Percentiles rank a stretch among this genome's conserved stretches.
Evolutionary conservation across 495 filamentous ascomycete species (phyloP).

Genomic region (Pyrenula massariospora): DNA sequence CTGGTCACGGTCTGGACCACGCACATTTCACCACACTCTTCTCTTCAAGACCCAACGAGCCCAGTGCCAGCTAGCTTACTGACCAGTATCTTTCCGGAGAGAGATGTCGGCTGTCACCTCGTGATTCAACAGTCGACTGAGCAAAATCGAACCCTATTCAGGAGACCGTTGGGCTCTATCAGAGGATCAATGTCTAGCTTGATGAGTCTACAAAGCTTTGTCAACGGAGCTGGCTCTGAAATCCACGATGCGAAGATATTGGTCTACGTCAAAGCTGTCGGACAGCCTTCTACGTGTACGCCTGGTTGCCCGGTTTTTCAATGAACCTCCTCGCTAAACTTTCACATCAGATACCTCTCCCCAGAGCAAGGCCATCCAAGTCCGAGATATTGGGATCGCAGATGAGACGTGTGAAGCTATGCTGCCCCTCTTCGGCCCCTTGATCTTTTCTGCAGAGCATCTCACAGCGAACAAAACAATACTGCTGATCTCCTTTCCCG

Average conservation of each 20-base stretch:
- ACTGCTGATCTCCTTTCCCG: conserved; percentile 43
- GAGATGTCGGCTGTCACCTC: conserved; percentile 29
- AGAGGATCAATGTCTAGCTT: conserved; percentile 22
- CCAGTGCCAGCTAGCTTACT: conserved; percentile 16
- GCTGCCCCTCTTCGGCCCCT: conserved; percentile 41
- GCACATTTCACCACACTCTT: conserved; percentile 10
- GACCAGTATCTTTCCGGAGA: conserved; percentile 33
- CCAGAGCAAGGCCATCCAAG: conserved; percentile 25
- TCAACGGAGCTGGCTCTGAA: conserved; percentile 26
- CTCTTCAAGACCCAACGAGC: conserved; percentile 1
- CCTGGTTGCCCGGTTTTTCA: too few relatives aligned
- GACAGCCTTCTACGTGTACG: conserved; percentile 21
- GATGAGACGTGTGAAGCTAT: conserved; percentile 45
- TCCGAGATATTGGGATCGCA: conserved; percentile 42
- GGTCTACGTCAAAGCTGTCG: conserved; percentile 35
- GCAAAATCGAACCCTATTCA: conserved; percentile 17
- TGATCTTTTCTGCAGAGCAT: conserved; percentile 29
- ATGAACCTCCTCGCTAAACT: too few relatives aligned
- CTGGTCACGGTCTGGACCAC: conserved; percentile 14
- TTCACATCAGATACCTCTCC: conserved; percentile 35
- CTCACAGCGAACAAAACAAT: conserved; percentile 44
- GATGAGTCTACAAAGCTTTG: conserved; percentile 31
- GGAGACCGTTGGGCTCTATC: conserved; percentile 22
- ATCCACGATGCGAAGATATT: conserved; percentile 22
- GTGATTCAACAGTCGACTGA: conserved; percentile 6